phyloP scores from a whole-genome alignment of 1,139 yeast species.

The Taphrina confusa region DNA sequence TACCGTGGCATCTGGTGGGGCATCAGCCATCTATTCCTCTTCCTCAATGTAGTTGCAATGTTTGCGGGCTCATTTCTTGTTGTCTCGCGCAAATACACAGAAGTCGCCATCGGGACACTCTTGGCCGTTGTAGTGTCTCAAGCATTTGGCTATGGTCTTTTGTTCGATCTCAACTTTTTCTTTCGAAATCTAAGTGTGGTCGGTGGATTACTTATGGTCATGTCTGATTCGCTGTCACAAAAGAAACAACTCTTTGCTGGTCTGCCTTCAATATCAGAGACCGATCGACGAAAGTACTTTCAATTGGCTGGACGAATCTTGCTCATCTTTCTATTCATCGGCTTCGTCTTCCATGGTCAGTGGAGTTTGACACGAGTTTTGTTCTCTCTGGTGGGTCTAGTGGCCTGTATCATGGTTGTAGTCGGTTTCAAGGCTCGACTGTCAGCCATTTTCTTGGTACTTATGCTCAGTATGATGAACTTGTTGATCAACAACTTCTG shows the following conservation, averaged over 20 bases:
- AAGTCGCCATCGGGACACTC: conserved; percentile 71
- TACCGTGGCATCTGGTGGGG: conserved; percentile 79
- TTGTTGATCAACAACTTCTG: conserved; percentile 84
- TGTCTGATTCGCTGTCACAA: conserved; percentile 67
- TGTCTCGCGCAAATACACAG: conserved; percentile 68
- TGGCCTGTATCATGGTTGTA: conserved; percentile 75
- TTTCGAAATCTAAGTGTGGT: conserved; percentile 72
- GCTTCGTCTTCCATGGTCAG: conserved; percentile 76
- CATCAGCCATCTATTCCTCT: conserved; percentile 70
- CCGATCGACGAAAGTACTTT: conserved; percentile 80
- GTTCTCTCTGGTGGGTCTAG: conserved; percentile 69
- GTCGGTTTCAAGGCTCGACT: conserved; percentile 92
- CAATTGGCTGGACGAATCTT: conserved; percentile 86
- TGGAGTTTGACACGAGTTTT: conserved; percentile 70
- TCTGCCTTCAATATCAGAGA: conserved; percentile 73
- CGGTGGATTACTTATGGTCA: conserved; percentile 88
- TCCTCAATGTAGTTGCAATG: conserved; percentile 70
- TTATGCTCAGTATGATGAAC: conserved; percentile 74
- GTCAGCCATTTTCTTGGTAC: conserved; percentile 77
- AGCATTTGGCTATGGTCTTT: conserved; percentile 85
- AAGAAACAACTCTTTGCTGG: conserved; percentile 69
- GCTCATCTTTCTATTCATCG: conserved; percentile 79
- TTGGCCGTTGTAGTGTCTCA: conserved; percentile 75
- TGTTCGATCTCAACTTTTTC: conserved; percentile 71
- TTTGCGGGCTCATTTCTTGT: conserved; percentile 68